phyloP scores from a whole-genome alignment of 345 rosid species.

The Eucalyptus curtisii region DNA sequence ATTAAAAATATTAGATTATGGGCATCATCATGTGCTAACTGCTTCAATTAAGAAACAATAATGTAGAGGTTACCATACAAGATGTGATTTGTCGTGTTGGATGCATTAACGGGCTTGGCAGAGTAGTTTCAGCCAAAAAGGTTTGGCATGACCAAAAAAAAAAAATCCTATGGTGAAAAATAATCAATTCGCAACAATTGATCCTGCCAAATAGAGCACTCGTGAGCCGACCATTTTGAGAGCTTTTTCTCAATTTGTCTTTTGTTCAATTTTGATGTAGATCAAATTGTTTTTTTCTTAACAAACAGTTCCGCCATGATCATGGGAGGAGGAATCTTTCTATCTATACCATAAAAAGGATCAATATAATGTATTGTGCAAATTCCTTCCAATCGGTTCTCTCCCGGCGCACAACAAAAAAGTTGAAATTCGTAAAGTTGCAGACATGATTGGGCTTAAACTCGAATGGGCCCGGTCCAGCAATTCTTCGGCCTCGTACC shows the following conservation, averaged over 20 bases:
- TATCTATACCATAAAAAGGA: not conserved
- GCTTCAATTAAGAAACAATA: not conserved
- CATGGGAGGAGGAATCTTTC: not conserved
- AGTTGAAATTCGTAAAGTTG: not conserved
- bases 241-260: not conserved
- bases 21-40: not conserved
- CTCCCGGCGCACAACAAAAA: not conserved
- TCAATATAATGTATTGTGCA: not conserved
- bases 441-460: not conserved
- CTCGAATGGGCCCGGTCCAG: not conserved
- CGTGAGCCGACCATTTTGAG: not conserved
- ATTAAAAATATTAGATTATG: not conserved
- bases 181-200: not conserved
- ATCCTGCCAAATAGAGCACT: not conserved
- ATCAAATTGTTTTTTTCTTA: not conserved
- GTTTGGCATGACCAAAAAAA: not conserved
- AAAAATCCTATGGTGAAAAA: not conserved
- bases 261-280: not conserved
- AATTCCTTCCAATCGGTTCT: not conserved
- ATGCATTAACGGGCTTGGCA: not conserved
- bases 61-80: not conserved
- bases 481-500: not conserved
- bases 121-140: not conserved
- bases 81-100: not conserved
- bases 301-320: not conserved